phyloP scores from a whole-genome alignment of 169 alveolate species.

The Plasmodium cynomolgi region DNA sequence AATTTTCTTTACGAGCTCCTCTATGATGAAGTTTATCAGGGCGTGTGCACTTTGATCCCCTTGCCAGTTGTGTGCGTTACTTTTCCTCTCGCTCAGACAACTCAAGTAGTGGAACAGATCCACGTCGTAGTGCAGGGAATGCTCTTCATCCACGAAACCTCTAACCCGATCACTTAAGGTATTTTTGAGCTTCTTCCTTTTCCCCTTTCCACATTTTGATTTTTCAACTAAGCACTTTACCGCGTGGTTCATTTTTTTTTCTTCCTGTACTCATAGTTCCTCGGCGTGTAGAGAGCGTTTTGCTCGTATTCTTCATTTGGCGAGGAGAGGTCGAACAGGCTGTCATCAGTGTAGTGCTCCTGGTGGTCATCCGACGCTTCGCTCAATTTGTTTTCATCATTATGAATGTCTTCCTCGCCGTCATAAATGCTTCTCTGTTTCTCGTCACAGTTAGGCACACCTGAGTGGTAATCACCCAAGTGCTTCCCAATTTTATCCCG shows the following conservation, averaged over 20 bases:
- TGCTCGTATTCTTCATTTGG: neutral
- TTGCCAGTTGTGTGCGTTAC: neutral
- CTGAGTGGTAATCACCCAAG: neutral
- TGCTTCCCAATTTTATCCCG: neutral
- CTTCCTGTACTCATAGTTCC: neutral
- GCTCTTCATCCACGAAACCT: neutral
- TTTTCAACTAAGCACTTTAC: neutral
- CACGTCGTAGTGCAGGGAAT: neutral
- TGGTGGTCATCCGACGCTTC: neutral
- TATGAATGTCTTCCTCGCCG: neutral
- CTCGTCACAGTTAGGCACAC: neutral
- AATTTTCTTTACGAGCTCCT: neutral
- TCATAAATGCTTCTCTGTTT: neutral
- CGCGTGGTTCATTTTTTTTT: neutral
- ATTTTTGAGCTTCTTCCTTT: neutral
- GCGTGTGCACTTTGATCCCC: neutral
- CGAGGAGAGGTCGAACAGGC: neutral
- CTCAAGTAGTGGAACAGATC: slow-evolving; percentile 7
- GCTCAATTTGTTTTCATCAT: neutral
- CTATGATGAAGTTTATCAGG: neutral
- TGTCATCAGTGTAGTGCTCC: neutral
- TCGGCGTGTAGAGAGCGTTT: neutral
- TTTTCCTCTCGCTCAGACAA: neutral
- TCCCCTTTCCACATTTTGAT: neutral
- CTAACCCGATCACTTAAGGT: neutral